Base-by-base conservation (phyloP, 2,329 filamentous ascomycete species). In the Elsinoe necatrix region DNA sequence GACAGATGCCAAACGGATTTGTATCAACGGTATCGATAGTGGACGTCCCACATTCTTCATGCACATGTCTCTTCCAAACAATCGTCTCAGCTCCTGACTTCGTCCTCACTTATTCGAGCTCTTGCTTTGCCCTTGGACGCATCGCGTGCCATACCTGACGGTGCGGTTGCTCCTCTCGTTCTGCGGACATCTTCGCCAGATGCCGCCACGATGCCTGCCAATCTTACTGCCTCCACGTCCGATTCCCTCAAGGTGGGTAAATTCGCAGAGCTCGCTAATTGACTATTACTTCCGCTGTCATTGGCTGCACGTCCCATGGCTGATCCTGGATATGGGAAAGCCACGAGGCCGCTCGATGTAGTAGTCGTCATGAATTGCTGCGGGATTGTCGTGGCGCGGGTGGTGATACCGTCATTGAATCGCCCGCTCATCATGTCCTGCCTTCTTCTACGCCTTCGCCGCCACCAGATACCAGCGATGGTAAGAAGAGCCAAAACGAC, bases 371-470 rank as follows among this genome's bases (percentile, higher is more conserved):
- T 39, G 3, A 31, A 27, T n/a, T 39, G 21, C 20, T 21, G 48
- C 7, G 48, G 14, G n/a, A 21, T 9, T 18, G 54, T 50, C 12
- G 51, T 16, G 18, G 59, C 57, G 39, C 66, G 63, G 3, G 62
- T 61, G n/a, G 69, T 71, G 62, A 71, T 70, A 55, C 68, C 68
- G n/a, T 63, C 65, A 59, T 69, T 69, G 65, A 69, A 70, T 29
- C 64, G 63, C 14, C 59, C 62, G 39, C 56, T 61, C 55, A 67
- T 65, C 16, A 61, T 57, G 64, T 87, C 84, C 71, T 78, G 83
- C 72, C 83, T 86, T 61, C 82, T 82, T 61, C 89, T 76, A 70
- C 91, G 86, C 62, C 85, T 84, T 57, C 83, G 82, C 62, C 88
- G 86, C 72, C 88, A 82, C 69, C 86, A 80, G 65, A 84, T 81